Evolutionary conservation across 2,329 filamentous ascomycete genomes (phyloP), one percentile per base, ranked within the genome.

Genomic region (Exophiala sp.): DNA sequence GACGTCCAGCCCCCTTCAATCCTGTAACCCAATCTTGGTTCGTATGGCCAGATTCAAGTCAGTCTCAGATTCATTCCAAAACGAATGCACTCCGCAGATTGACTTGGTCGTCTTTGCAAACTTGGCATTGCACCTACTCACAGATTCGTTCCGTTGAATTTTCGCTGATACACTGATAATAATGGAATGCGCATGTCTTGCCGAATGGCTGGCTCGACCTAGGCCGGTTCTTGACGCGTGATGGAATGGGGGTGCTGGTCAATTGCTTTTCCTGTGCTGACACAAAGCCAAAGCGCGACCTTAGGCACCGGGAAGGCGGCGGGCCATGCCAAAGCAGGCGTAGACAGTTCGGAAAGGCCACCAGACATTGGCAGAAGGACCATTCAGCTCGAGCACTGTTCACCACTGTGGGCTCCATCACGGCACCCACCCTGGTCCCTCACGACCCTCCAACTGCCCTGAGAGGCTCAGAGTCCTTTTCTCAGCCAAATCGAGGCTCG

Each of bases 291-390:
- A 50, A 57, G 34, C 35, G 41, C 36, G 42, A 47, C 43, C 50
- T 42, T 52, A 42, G 42, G 46, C 50, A 50, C 55, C 55, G 55
- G 53, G 47, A 54, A 57, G 55, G 51, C 55, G 55, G 55, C 36
- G 51, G 47, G 42, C 55, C 51, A 57, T 32, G 55, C 55, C 44
- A 29, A 10, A 42, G 41, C 36, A 39, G 55, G 51, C 47, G 35
- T 57, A 57, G 50, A 47, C 10, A 16, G 16, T 12, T 42, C 39
- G n/a, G 12, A 11, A 40, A 36, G 50, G 12, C 9, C 32, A n/a
- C 32, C 20, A 44, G 29, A 16, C 18, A 29, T 29, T 29, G 24
- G 24, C 24, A 29, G 24, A 29, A 29, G 24, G 36, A 34, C 50
- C 50, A 53, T 16, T 53, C 45, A 53, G 38, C n/a, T 10, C 33